Percentiles rank a stretch among this genome's conserved stretches.
Evolutionary conservation across 495 filamentous ascomycete species (phyloP).

Genomic region (Endocarpon pusillum): DNA sequence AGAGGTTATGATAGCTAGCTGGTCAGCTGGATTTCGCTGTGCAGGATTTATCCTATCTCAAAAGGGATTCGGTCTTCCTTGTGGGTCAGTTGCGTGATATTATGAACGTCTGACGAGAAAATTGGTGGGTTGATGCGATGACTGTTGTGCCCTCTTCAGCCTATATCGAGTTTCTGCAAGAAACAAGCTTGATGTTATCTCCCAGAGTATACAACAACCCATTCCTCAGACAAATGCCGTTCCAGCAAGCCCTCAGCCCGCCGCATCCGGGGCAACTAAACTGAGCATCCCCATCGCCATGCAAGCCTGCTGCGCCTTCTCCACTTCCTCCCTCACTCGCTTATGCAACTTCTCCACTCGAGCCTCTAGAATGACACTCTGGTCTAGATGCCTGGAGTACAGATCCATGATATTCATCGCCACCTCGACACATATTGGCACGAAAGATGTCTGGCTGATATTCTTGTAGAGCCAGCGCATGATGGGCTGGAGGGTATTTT

Average conservation of each 20-base stretch:
- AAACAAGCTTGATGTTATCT: no score
- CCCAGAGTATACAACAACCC: no score
- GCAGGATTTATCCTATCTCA: no score
- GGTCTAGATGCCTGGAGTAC: constrained; percentile 65
- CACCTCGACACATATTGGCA: constrained; percentile 61
- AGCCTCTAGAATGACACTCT: constrained; percentile 52
- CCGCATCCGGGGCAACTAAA: constrained; percentile 23
- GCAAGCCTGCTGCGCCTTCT: constrained; percentile 61
- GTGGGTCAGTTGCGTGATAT: no score
- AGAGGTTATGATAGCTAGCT: no score
- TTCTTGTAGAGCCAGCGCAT: constrained; percentile 67
- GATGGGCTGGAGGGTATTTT: constrained; percentile 61
- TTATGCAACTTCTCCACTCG: constrained; percentile 45
- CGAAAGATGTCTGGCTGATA: constrained; percentile 62
- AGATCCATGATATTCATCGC: constrained; percentile 66
- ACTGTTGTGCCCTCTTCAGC: no score
- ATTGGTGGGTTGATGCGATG: no score
- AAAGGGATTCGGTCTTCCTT: no score
- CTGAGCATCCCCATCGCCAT: constrained; percentile 73
- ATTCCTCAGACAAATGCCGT: no score
- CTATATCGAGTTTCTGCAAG: no score
- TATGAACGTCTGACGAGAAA: no score
- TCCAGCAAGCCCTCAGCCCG: constrained; percentile 8
- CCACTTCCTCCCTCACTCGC: constrained; percentile 58
- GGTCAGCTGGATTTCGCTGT: no score